phyloP scores from a whole-genome alignment of 129 eudicot genomes.

The Arctium minus region DNA sequence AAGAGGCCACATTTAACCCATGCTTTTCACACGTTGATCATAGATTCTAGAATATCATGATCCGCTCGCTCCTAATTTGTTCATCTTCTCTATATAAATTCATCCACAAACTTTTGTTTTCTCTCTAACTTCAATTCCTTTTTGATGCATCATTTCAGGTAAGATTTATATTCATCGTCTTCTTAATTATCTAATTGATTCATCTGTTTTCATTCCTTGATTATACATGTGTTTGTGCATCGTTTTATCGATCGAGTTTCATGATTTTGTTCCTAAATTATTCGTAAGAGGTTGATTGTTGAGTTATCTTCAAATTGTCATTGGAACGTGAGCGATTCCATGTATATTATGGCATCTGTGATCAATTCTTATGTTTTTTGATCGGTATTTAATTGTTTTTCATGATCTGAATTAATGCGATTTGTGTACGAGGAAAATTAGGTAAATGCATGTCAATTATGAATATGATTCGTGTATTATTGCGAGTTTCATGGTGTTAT shows the following conservation, averaged over 20 bases:
- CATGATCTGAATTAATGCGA: neutral
- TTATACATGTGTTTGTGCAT: neutral
- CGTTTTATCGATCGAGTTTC: neutral
- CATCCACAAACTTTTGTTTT: neutral
- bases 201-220: neutral
- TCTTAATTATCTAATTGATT: neutral
- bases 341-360: neutral
- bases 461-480: neutral
- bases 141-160: slow-evolving; percentile 12
- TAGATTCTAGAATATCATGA: slow-evolving; percentile 1
- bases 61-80: slow-evolving; percentile 11
- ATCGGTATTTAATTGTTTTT: neutral
- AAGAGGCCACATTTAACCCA: slow-evolving; percentile 33
- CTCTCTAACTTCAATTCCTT: slow-evolving; percentile 5
- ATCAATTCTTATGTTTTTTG: neutral
- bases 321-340: neutral
- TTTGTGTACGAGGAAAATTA: neutral
- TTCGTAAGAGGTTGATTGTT: neutral
- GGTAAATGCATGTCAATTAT: neutral
- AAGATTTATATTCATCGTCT: neutral
- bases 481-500: neutral
- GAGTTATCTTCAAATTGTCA: neutral
- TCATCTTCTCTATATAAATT: slow-evolving; percentile 12
- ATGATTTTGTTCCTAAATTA: neutral
- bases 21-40: slow-evolving; percentile 20